Percentiles rank a stretch among this genome's conserved stretches.
Evolutionary conservation across 305 asterid species (phyloP).

Genomic region (Solanum aculeatissimum): DNA sequence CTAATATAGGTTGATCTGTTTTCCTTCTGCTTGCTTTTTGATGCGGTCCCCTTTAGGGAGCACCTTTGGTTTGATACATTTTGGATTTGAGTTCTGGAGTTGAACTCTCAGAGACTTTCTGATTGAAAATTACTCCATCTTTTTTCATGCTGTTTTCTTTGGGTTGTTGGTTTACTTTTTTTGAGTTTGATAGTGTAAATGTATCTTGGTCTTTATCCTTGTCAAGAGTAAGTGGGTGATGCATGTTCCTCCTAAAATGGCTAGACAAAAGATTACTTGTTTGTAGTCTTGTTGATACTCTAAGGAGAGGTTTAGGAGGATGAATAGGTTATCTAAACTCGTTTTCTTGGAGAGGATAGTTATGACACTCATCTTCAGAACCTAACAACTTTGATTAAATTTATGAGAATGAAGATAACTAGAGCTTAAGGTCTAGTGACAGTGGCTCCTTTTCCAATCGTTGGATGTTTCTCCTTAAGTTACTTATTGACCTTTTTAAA

Average conservation of each 20-base stretch:
- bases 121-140: not conserved
- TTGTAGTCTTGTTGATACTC: not conserved
- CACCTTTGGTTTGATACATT: not conserved
- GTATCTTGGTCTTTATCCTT: not conserved
- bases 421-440: not conserved
- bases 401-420: not conserved
- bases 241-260: not conserved
- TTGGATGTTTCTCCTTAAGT: not conserved
- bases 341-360: not conserved
- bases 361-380: not conserved
- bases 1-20: not conserved
- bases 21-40: not conserved
- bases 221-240: not conserved
- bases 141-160: not conserved
- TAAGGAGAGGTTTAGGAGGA: not conserved
- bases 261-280: not conserved
- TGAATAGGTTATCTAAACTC: not conserved
- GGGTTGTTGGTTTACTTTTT: not conserved
- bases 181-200: not conserved
- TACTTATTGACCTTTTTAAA: not conserved
- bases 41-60: not conserved
- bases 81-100: not conserved
- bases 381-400: not conserved
- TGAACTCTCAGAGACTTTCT: not conserved
- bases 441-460: not conserved